phyloP scores from a whole-genome alignment of 75 land plant genomes.

The Selaginella tamariscina region DNA sequence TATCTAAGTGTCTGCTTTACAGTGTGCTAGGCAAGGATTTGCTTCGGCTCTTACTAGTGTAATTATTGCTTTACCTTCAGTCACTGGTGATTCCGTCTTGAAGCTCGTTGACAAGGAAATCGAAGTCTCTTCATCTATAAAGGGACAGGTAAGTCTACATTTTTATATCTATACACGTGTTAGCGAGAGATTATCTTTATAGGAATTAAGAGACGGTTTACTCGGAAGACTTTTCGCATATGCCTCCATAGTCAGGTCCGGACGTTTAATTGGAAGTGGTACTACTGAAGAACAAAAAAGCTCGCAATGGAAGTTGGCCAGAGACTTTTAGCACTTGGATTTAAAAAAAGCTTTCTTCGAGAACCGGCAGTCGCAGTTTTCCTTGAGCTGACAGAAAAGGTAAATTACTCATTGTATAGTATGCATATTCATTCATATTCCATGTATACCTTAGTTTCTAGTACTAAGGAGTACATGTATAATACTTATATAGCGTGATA shows the following conservation, averaged over 20 bases:
- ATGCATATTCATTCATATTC: not conserved
- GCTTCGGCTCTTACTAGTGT: slow-evolving; percentile 60
- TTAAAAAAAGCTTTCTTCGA: slow-evolving; percentile 68
- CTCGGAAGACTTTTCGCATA: slow-evolving; percentile 87
- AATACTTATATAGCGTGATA: too few relatives aligned
- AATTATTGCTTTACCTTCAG: slow-evolving; percentile 30
- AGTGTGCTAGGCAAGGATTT: slow-evolving; percentile 98
- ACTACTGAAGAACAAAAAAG: slow-evolving; percentile 19
- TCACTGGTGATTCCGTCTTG: slow-evolving; percentile 46
- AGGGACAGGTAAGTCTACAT: slow-evolving; percentile 63
- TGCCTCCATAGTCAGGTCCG: slow-evolving; percentile 76
- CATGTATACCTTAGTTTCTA: too few relatives aligned
- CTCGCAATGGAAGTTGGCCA: slow-evolving; percentile 38
- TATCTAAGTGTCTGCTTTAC: slow-evolving; percentile 11
- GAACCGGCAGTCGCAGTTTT: slow-evolving; percentile 64
- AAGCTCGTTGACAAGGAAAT: slow-evolving; percentile 49
- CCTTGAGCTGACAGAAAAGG: slow-evolving; percentile 57
- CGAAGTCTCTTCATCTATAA: slow-evolving; percentile 78
- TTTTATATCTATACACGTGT: too few relatives aligned
- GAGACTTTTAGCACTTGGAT: slow-evolving; percentile 45
- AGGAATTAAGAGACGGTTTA: slow-evolving; percentile 83
- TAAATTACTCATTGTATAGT: slow-evolving; percentile 15
- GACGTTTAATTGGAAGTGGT: slow-evolving; percentile 34
- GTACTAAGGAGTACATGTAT: too few relatives aligned
- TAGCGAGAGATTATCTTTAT: slow-evolving; percentile 8